These are phyloP conservation scores for Penicillium sp. DNA, from an alignment of 2,329 filamentous ascomycete species.

Conservation along the genomic window DNA sequence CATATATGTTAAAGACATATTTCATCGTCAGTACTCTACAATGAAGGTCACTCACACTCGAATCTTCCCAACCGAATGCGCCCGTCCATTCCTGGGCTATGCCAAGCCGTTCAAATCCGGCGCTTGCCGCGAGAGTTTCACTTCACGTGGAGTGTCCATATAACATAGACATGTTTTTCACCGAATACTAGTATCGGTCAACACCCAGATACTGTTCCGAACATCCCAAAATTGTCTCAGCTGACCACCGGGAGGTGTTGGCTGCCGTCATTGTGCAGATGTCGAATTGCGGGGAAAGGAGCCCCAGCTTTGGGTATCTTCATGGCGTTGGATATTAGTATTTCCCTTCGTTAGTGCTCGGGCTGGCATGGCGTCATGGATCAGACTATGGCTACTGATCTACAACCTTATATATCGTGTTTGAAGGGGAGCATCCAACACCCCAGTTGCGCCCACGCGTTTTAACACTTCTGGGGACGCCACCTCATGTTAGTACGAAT, in stretches of 20 bases:
- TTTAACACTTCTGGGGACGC: not conserved
- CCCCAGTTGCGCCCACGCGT: not conserved
- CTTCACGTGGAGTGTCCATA: not conserved
- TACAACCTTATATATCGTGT: not conserved
- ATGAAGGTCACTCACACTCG: not conserved
- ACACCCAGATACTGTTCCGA: not conserved
- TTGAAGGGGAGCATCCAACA: not conserved
- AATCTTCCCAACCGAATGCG: not conserved
- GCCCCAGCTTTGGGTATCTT: not conserved
- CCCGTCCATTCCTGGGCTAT: slow-evolving; percentile 9
- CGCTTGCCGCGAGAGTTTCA: not conserved
- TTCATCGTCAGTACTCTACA: not conserved
- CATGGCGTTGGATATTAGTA: not conserved
- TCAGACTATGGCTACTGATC: not conserved
- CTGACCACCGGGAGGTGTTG: slow-evolving; percentile 9
- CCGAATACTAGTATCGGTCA: not conserved
- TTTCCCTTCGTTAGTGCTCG: not conserved
- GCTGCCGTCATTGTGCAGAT: slow-evolving; percentile 18
- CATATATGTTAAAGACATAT: too few relatives aligned
- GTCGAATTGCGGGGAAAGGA: slow-evolving; percentile 4
- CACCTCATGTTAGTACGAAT: not conserved
- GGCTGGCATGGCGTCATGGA: not conserved
- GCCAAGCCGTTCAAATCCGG: slow-evolving; percentile 9
- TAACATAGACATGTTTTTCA: not conserved
- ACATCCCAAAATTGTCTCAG: slow-evolving; percentile 5